Evolutionary conservation across 148 eudicot genomes (phyloP).

Genomic region (Linanthus parryae): DNA sequence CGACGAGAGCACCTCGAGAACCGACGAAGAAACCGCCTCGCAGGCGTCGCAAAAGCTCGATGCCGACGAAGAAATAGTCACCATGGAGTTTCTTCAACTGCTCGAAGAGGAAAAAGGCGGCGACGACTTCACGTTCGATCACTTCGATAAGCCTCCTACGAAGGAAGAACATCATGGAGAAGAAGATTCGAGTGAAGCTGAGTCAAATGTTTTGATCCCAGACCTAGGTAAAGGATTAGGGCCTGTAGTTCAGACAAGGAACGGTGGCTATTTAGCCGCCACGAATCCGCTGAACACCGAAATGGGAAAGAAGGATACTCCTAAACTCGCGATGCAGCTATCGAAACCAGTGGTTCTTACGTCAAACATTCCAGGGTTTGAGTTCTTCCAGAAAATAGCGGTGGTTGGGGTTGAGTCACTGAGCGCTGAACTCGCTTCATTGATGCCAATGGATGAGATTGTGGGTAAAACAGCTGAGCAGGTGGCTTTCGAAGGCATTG

Average conservation of each 20-base stretch:
- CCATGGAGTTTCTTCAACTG: constrained; percentile 84
- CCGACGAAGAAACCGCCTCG: constrained; percentile 46
- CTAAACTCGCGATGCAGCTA: constrained; percentile 88
- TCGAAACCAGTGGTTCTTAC: constrained; percentile 66
- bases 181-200: constrained; percentile 29
- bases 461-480: constrained; percentile 88
- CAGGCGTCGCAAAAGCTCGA: constrained; percentile 58
- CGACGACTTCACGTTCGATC: neutral
- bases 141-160: constrained; percentile 17
- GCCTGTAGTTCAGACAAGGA: constrained; percentile 74
- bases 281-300: constrained; percentile 60
- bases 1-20: constrained; percentile 29
- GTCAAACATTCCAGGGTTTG: constrained; percentile 44
- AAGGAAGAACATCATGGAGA: constrained; percentile 22
- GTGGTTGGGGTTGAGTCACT: constrained; percentile 60
- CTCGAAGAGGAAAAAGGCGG: constrained; percentile 46
- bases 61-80: constrained; percentile 82
- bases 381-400: constrained; percentile 76
- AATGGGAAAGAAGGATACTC: constrained; percentile 55
- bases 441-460: constrained; percentile 83
- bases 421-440: constrained; percentile 43
- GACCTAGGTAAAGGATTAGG: constrained; percentile 97
- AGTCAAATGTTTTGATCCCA: constrained; percentile 51
- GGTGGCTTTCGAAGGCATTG: constrained; percentile 97
- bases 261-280: constrained; percentile 82